Evolutionary conservation across 139 green algal genomes (phyloP).

Genomic region (Gonium pectorale): DNA sequence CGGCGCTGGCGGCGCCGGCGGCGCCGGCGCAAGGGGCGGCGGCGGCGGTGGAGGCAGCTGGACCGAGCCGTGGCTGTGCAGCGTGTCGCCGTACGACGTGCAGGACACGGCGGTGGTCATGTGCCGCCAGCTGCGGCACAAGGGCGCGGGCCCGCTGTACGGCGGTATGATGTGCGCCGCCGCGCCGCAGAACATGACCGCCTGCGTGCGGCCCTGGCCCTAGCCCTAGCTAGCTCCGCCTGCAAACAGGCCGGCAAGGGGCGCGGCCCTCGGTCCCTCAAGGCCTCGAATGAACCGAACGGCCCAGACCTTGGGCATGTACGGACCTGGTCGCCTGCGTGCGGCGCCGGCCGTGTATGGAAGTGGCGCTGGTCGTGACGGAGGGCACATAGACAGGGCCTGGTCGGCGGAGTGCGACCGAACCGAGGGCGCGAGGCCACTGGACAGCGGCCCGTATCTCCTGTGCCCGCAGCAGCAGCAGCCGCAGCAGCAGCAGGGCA

Average conservation of each 20-base stretch:
- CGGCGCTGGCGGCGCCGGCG: not conserved
- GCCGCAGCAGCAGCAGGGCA: too few species aligned
- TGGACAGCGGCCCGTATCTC: too few species aligned
- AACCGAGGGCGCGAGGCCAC: too few species aligned
- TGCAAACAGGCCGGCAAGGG: too few species aligned
- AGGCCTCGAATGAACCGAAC: too few species aligned
- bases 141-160: not conserved
- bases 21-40: not conserved
- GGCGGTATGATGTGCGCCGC: constrained; percentile 5
- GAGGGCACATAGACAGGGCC: too few species aligned
- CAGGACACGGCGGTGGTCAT: not conserved
- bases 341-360: not conserved
- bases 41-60: not conserved
- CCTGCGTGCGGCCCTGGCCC: constrained; percentile 6
- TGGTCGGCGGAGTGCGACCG: too few species aligned
- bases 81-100: constrained; percentile 11
- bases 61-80: constrained; percentile 16
- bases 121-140: not conserved
- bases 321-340: constrained; percentile 10
- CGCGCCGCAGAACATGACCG: not conserved
- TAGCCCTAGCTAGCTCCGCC: too few species aligned
- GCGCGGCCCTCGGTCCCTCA: too few species aligned
- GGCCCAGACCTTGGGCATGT: too few species aligned
- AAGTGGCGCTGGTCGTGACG: too few species aligned
- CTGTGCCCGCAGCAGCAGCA: too few species aligned